Conservation (phyloP, 495 filamentous ascomycete genomes). For the Echria macrotheca region DNA sequence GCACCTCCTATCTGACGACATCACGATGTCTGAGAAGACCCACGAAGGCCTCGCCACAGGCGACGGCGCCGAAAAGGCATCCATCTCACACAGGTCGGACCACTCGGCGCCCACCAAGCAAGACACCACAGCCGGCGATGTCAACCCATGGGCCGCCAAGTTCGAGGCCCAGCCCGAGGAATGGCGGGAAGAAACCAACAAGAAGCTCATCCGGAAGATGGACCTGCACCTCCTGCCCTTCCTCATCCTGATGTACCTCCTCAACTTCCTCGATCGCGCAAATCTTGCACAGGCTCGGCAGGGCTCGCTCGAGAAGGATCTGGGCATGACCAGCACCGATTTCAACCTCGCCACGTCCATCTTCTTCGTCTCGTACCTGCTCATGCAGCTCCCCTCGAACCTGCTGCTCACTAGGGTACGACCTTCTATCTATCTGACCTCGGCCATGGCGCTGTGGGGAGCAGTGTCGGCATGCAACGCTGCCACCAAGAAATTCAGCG, state of each 20-base stretch:
- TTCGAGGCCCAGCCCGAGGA: constrained; percentile 23
- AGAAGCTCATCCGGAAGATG: constrained; percentile 33
- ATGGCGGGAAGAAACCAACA: constrained; percentile 21
- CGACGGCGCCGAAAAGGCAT: neutral
- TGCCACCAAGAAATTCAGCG: constrained; percentile 46
- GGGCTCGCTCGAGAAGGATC: constrained; percentile 40
- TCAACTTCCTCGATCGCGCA: constrained; percentile 43
- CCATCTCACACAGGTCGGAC: neutral
- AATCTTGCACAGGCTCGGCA: constrained; percentile 41
- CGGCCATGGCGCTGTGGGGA: constrained; percentile 57
- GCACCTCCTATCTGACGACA: neutral
- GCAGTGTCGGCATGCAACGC: constrained; percentile 54
- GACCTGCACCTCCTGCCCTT: constrained; percentile 38
- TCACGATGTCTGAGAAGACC: neutral
- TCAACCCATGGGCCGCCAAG: constrained; percentile 4
- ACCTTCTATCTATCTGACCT: constrained; percentile 51
- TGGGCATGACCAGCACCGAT: constrained; percentile 40
- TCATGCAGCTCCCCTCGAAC: constrained; percentile 54
- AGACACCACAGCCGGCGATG: neutral
- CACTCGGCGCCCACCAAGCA: neutral
- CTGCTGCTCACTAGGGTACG: constrained; percentile 42
- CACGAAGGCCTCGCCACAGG: no score
- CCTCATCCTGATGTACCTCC: constrained; percentile 38
- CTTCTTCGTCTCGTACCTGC: constrained; percentile 52
- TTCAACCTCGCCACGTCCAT: constrained; percentile 54